These are phyloP conservation scores for Phytophthora sp. DNA, from an alignment of 352 stramenopile species.

Conservation along the genomic window DNA sequence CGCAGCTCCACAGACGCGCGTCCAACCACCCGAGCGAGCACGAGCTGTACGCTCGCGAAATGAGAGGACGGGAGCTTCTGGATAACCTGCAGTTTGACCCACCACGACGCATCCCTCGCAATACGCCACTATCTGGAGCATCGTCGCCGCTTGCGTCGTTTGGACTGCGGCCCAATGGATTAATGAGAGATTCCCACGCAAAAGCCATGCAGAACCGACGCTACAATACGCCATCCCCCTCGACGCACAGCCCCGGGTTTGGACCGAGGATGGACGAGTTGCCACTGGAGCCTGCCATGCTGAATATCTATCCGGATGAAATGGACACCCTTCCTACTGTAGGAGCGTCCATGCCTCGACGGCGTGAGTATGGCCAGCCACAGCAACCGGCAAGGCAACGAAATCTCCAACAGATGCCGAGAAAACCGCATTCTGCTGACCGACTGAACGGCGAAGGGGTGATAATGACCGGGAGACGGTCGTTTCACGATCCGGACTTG, in stretches of 20 bases:
- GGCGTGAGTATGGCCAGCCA: constrained; percentile 31
- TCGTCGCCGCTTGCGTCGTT: constrained; percentile 25
- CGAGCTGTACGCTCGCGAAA: constrained; percentile 28
- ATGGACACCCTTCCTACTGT: not conserved
- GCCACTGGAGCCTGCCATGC: constrained; percentile 27
- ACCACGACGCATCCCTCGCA: constrained; percentile 47
- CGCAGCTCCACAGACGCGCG: constrained; percentile 34
- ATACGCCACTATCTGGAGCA: constrained; percentile 23
- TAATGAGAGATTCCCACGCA: constrained; percentile 7
- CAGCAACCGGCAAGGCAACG: constrained; percentile 26
- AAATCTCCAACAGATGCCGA: constrained; percentile 25
- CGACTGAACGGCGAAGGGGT: constrained; percentile 14
- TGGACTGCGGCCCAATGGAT: constrained; percentile 18
- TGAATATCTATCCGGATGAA: constrained; percentile 36
- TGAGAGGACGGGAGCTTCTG: constrained; percentile 13
- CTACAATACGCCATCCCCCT: constrained; percentile 3
- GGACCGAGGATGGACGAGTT: constrained; percentile 23
- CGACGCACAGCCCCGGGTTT: constrained; percentile 12
- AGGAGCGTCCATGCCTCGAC: constrained; percentile 1
- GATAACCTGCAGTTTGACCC: constrained; percentile 22
- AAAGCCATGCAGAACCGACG: constrained; percentile 16
- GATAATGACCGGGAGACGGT: constrained; percentile 13
- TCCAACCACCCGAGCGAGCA: constrained; percentile 19
- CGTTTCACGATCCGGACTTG: constrained; percentile 24
- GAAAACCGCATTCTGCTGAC: constrained; percentile 11